Evolutionary conservation across 768 basidiomycete genomes (phyloP).

Genomic region (Clitopilus passeckerianus): DNA sequence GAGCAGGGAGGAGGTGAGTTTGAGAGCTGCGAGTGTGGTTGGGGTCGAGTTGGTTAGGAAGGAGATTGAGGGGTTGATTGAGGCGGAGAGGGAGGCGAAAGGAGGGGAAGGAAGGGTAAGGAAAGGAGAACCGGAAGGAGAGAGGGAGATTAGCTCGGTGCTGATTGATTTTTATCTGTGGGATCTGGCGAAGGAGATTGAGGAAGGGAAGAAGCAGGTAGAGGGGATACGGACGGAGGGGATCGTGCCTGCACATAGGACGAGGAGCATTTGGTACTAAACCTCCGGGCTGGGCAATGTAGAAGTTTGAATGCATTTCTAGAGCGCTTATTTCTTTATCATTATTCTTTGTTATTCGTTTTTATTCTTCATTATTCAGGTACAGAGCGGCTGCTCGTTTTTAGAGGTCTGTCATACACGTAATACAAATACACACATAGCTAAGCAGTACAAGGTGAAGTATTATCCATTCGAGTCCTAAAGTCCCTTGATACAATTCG

Average conservation of each 20-base stretch:
- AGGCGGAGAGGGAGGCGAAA: conserved; percentile 19
- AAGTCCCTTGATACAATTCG: no score
- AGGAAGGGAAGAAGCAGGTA: conserved; percentile 53
- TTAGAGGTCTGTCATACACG: no score
- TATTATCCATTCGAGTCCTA: not conserved
- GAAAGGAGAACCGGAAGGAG: no score
- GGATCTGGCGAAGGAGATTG: conserved; percentile 79
- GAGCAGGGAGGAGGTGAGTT: conserved; percentile 66
- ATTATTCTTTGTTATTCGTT: not conserved
- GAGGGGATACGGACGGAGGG: conserved; percentile 52
- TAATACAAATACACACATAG: not conserved
- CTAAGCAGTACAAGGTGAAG: not conserved
- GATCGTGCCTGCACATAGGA: conserved; percentile 70
- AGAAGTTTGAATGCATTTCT: not conserved
- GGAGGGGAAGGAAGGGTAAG: no score
- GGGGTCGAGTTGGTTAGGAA: conserved; percentile 72
- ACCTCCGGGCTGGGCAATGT: not conserved
- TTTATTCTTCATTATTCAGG: not conserved
- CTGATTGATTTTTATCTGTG: conserved; percentile 89
- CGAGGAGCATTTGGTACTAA: conserved; percentile 85
- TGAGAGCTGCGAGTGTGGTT: conserved; percentile 76
- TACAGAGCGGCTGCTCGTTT: not conserved
- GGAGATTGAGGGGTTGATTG: conserved; percentile 42
- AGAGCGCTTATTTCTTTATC: not conserved
- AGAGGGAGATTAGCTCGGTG: conserved; percentile 56